These are phyloP conservation scores for Podaxis sp. DNA, from an alignment of 768 basidiomycete species.

Conservation along the genomic window DNA sequence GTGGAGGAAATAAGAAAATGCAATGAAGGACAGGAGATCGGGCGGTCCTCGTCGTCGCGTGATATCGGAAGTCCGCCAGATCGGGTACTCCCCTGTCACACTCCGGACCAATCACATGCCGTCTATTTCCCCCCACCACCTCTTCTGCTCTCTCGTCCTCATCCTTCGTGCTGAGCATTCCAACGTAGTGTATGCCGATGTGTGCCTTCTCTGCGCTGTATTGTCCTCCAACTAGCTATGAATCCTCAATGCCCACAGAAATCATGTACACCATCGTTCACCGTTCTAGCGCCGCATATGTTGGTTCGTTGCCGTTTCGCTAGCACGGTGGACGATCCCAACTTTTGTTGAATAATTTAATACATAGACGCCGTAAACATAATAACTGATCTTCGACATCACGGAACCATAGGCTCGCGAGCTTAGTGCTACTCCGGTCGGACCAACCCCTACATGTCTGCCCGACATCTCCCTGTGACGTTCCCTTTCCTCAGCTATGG, in stretches of 20 bases:
- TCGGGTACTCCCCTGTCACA: background rate
- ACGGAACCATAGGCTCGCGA: background rate
- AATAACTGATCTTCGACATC: background rate
- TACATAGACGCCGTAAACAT: background rate
- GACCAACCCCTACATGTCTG: too few relatives aligned
- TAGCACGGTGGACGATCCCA: background rate
- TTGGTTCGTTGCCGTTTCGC: background rate
- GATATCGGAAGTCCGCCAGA: slow-evolving; percentile 20
- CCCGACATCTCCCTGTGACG: too few relatives aligned
- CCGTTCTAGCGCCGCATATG: slow-evolving; percentile 4
- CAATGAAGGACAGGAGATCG: slow-evolving; percentile 9
- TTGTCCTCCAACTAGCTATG: background rate
- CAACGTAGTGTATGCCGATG: background rate
- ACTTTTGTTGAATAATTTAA: background rate
- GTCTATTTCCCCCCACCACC: slow-evolving; percentile 7
- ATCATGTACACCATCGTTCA: background rate
- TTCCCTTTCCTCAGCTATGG: too few relatives aligned
- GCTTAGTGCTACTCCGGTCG: too few relatives aligned
- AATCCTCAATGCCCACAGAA: background rate
- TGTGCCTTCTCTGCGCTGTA: background rate
- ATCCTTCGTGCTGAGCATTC: background rate
- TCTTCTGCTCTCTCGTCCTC: background rate
- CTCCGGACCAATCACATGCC: slow-evolving; percentile 21
- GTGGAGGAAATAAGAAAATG: slow-evolving; percentile 10
- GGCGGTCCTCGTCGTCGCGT: slow-evolving; percentile 17